Evolutionary conservation across 2,329 filamentous ascomycete genomes (phyloP), one percentile per base, ranked within the genome.

Genomic region (Colletotrichum abscissum): DNA sequence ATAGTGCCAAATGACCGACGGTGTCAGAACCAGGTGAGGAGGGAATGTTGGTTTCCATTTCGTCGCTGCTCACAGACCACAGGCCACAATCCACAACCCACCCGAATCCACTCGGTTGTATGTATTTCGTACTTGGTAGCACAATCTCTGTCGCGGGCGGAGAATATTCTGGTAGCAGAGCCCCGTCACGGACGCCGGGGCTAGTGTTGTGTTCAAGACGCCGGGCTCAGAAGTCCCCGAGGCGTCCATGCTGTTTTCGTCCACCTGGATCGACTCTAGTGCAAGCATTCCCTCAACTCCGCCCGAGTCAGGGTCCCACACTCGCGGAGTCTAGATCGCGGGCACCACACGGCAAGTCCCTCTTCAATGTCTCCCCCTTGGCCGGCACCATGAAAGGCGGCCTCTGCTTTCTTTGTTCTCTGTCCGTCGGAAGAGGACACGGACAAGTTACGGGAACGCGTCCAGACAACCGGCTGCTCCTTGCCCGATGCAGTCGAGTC

Each of bases 141-240:
- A 73, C 71, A 71, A 71, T 73, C 56, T 73, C 67, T 66, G 71
- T 73, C 71, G 38, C 67, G 71, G 67, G 67, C 71, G 71, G 71
- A 73, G 71, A 73, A 73, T 73, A 73, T 73, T 71, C 60, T 66
- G 71, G 70, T 65, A 65, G 70, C 67, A 70, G 56, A 73, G 71
- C 71, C 67, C 70, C 71, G 56, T 70, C 70, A 62, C 67, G 56
- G 42, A 22, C 46, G 54, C 60, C 56, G 66, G 69, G 60, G 67
- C 56, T 73, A 73, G 67, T 70, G 55, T 62, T 65, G 67, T 65
- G 70, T 56, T 73, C 67, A 62, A 73, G 60, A 55, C 70, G 60
- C 49, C 70, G 60, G 66, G 66, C 33, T 73, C 42, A 73, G 71
- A 73, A 73, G 60, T 73, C 67, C 67, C 71, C 71, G 71, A 71